Percentiles rank a stretch among this genome's conserved stretches.
phyloP scores from a whole-genome alignment of 73 alveolate species.

The Strombidium stylifer region DNA sequence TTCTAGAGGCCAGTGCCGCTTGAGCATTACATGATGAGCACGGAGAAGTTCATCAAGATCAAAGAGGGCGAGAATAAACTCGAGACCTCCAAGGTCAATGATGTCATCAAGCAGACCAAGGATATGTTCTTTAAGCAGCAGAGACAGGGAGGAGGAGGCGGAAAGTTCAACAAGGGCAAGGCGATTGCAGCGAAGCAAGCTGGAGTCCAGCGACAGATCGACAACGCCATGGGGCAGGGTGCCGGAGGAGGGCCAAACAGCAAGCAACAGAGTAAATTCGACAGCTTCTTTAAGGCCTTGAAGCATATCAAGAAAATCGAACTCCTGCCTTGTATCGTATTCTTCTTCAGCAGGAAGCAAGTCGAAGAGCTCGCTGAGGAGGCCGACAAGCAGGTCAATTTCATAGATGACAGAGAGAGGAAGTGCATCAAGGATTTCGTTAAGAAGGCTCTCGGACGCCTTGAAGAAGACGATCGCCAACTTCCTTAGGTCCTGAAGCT shows the following conservation, averaged over 20 bases:
- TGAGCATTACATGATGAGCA: constrained; percentile 77
- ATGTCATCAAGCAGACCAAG: constrained; percentile 45
- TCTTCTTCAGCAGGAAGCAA: constrained; percentile 87
- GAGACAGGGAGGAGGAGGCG: constrained; percentile 56
- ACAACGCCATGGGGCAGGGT: constrained; percentile 41
- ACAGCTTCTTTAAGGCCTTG: constrained; percentile 50
- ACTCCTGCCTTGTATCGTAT: constrained; percentile 93
- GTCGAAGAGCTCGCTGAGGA: constrained; percentile 79
- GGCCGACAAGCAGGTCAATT: constrained; percentile 38
- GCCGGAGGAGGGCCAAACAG: constrained; percentile 13
- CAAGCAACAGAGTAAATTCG: constrained; percentile 14
- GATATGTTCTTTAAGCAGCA: constrained; percentile 58
- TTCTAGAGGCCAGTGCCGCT: constrained; percentile 95
- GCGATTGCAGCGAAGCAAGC: constrained; percentile 33
- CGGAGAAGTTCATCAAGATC: constrained; percentile 64
- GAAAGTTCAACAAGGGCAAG: constrained; percentile 44
- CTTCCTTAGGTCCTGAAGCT: constrained; percentile 82
- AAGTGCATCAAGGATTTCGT: constrained; percentile 70
- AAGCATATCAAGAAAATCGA: constrained; percentile 66
- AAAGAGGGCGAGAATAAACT: constrained; percentile 52
- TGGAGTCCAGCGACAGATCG: too few species aligned
- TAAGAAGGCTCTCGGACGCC: constrained; percentile 64
- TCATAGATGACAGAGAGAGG: constrained; percentile 54
- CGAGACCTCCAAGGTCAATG: not conserved
- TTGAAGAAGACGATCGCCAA: constrained; percentile 72